A percentile compares a stretch with the other conserved stretches of the same genome.
phyloP scores from a whole-genome alignment of 306 rosid species.

The Quercus variabilis region DNA sequence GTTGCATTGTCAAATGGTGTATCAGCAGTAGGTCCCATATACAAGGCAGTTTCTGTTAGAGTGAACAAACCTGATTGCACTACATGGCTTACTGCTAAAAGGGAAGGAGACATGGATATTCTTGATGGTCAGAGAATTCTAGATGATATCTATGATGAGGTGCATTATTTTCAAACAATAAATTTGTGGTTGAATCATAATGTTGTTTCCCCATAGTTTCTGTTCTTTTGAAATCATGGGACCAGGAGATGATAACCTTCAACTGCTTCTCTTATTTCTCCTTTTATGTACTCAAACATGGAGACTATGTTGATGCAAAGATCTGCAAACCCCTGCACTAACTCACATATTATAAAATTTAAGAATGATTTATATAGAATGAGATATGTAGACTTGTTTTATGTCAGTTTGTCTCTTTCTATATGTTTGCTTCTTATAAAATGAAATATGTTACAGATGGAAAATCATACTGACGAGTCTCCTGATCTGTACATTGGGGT shows the following conservation, averaged over 20 bases:
- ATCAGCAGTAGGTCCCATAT: constrained; percentile 48
- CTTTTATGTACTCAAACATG: not conserved
- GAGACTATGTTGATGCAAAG: not conserved
- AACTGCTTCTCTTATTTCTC: not conserved
- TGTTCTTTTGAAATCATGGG: constrained; percentile 11
- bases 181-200: not conserved
- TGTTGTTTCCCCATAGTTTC: not conserved
- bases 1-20: constrained; percentile 65
- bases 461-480: constrained; percentile 44
- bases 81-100: constrained; percentile 65
- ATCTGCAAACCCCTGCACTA: too few relatives aligned
- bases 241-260: constrained; percentile 12
- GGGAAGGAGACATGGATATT: constrained; percentile 52
- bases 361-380: not conserved
- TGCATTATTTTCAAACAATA: constrained; percentile 2
- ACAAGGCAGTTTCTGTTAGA: constrained; percentile 63
- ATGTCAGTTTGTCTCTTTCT: not conserved
- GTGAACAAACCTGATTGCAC: constrained; percentile 24
- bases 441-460: constrained; percentile 48
- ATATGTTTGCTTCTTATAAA: constrained; percentile 1
- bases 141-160: constrained; percentile 48
- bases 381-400: constrained; percentile 9
- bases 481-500: constrained; percentile 76
- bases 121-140: constrained; percentile 67
- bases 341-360: not conserved